Evolutionary conservation across 2,329 filamentous ascomycete genomes (phyloP), one percentile per base, ranked within the genome.

Genomic region (Monosporascus sp.): DNA sequence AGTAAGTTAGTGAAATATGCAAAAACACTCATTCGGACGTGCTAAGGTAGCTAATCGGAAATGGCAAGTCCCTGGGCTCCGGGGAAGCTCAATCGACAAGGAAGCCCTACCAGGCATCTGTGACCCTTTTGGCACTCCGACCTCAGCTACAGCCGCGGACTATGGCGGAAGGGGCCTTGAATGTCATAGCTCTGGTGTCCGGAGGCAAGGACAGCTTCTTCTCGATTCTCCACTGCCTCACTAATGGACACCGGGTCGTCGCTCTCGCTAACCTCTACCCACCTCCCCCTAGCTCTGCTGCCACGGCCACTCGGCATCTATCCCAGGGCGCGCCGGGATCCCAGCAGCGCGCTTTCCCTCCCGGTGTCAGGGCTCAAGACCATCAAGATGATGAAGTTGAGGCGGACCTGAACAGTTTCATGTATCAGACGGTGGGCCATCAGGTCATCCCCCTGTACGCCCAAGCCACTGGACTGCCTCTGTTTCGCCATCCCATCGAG

Each of bases 401-500:
- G 57, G 73, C 79, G 52, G 89, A 97, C 69, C 79, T 96, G 62
- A 90, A 99, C 71, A 97, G 92, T 74, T 97, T 94, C 84, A 99
- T 99, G 94, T 99, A 97, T 76, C 94, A 99, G 76, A 99, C 94
- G 3, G 89, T 97, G 55, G 94, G 94, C 14, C 90, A 97, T 71
- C 80, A 84, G 53, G 76, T 97, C 18, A 87, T 97, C 53, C 90
- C 92, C 2, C 79, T 96, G 17, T 97, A 97, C 68, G 85, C 86
- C 55, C 71, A 81, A 47, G 91, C 90, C 37, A 84, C 96, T 2
- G 84, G 80, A 0, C 77, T 97, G 37, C 93, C 93, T 24, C 78
- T 99, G 2, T 97, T 94, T 70, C 85, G 94, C 20, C 82, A 86
- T 61, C 75, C 83, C 50, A 97, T 97, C 60, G 67, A 70, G 1